Evolutionary conservation across 2,329 filamentous ascomycete species (phyloP).

Genomic region (Verticillium longisporum): DNA sequence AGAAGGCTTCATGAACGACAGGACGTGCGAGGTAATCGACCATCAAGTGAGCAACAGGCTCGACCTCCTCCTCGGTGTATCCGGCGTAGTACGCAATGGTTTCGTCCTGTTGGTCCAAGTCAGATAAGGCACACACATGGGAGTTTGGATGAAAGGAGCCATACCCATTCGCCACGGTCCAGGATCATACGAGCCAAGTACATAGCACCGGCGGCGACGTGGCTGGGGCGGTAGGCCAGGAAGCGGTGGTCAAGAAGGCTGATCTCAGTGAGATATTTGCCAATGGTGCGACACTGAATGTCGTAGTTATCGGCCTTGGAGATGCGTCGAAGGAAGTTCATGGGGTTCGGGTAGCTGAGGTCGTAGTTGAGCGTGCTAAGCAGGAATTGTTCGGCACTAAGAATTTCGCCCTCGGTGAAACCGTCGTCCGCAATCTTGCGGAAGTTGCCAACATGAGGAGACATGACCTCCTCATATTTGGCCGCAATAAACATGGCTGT

Average conservation of each 20-base stretch:
- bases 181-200: slow-evolving; percentile 88
- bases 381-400: slow-evolving; percentile 94
- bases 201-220: slow-evolving; percentile 89
- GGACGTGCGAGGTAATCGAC: slow-evolving; percentile 91
- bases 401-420: slow-evolving; percentile 89
- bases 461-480: slow-evolving; percentile 97
- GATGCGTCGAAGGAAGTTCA: slow-evolving; percentile 98
- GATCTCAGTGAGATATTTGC: slow-evolving; percentile 97
- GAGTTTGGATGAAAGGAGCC: slow-evolving; percentile 17
- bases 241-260: slow-evolving; percentile 92
- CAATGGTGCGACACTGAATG: slow-evolving; percentile 92
- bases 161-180: slow-evolving; percentile 85
- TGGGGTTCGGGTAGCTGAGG: slow-evolving; percentile 96
- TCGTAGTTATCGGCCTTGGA: slow-evolving; percentile 99
- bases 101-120: slow-evolving; percentile 54
- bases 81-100: slow-evolving; percentile 87
- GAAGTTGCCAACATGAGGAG: slow-evolving; percentile 95
- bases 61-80: slow-evolving; percentile 87
- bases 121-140: slow-evolving; percentile 7
- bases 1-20: slow-evolving; percentile 92
- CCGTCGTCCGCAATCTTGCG: slow-evolving; percentile 94
- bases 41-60: slow-evolving; percentile 90
- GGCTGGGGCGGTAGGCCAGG: slow-evolving; percentile 82
- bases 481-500: slow-evolving; percentile 99
- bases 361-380: slow-evolving; percentile 90